A percentile compares a stretch with the other conserved stretches of the same genome.
phyloP scores from a whole-genome alignment of 2,329 filamentous ascomycete species.

The Setomelanomma holmii region DNA sequence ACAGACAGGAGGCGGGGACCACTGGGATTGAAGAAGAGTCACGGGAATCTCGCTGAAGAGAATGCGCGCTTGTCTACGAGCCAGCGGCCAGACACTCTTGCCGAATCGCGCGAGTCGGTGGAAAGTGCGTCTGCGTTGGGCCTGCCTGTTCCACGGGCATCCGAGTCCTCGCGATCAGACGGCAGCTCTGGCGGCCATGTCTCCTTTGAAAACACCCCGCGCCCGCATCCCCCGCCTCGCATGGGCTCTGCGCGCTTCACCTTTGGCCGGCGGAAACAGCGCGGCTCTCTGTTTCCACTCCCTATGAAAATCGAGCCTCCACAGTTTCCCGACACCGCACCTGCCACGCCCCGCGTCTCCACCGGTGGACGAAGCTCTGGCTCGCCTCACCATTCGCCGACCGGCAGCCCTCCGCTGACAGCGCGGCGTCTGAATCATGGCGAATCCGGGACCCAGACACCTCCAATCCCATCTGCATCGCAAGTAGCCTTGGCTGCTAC shows the following conservation, averaged over 20 bases:
- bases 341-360: conserved; percentile 55
- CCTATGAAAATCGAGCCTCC: conserved; percentile 71
- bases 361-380: conserved; percentile 46
- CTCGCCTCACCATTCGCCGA: conserved; percentile 42
- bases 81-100: conserved; percentile 54
- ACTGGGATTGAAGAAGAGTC: conserved; percentile 38
- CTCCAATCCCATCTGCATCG: conserved; percentile 57
- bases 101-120: conserved; percentile 68
- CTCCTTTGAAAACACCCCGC: conserved; percentile 43
- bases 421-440: conserved; percentile 39
- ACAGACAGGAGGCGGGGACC: conserved; percentile 44
- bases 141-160: conserved; percentile 70
- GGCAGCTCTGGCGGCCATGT: conserved; percentile 69
- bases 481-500: conserved; percentile 60
- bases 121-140: conserved; percentile 68
- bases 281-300: conserved; percentile 84
- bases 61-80: conserved; percentile 66
- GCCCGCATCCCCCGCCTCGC: conserved; percentile 63
- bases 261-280: conserved; percentile 73
- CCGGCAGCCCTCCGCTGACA: conserved; percentile 48
- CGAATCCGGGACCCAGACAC: conserved; percentile 37
- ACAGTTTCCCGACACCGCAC: conserved; percentile 54
- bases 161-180: conserved; percentile 90
- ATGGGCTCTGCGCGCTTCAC: conserved; percentile 72
- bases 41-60: conserved; percentile 44